These are phyloP conservation scores for Capronia americana DNA, from an alignment of 2,329 filamentous ascomycete genomes.

Conservation along the genomic window DNA sequence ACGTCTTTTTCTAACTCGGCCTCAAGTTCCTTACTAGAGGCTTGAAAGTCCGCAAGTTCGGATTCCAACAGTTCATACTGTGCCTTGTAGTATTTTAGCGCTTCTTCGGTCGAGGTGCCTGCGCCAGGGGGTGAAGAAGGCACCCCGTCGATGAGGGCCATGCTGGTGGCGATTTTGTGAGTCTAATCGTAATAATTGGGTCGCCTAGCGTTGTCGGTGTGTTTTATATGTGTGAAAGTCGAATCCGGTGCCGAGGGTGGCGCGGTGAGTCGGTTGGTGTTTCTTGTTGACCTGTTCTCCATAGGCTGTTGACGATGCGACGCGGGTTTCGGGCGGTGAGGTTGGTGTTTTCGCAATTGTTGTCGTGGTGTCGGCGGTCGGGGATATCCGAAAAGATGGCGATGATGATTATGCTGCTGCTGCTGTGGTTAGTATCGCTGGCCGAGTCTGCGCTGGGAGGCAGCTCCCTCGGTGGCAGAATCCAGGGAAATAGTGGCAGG, in stretches of 20 bases:
- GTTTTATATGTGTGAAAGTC: neutral
- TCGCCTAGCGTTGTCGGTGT: slow-evolving; percentile 6
- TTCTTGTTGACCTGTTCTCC: slow-evolving; percentile 11
- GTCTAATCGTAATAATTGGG: slow-evolving; percentile 6
- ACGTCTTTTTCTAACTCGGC: slow-evolving; percentile 95
- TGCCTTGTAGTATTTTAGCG: slow-evolving; percentile 90
- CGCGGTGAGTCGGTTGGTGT: slow-evolving; percentile 9
- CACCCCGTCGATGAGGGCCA: slow-evolving; percentile 30
- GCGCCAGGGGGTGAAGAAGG: slow-evolving; percentile 49
- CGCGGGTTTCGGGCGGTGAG: slow-evolving; percentile 26
- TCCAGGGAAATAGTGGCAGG: slow-evolving; percentile 12
- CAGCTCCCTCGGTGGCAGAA: slow-evolving; percentile 6
- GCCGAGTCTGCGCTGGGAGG: slow-evolving; percentile 11
- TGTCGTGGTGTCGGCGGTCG: slow-evolving; percentile 12
- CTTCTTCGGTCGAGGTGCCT: slow-evolving; percentile 65
- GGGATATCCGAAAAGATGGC: neutral
- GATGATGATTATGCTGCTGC: slow-evolving; percentile 9
- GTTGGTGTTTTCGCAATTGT: slow-evolving; percentile 9
- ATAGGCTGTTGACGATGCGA: slow-evolving; percentile 8
- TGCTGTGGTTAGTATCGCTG: slow-evolving; percentile 32
- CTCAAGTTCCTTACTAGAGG: slow-evolving; percentile 92
- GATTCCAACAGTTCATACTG: slow-evolving; percentile 93
- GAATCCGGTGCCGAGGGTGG: neutral
- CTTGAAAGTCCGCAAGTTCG: slow-evolving; percentile 91
- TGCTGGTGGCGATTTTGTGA: slow-evolving; percentile 22